Evolutionary conservation across 495 filamentous ascomycete species (phyloP), one percentile per base, ranked within the genome.

Genomic region (Trichodelitschia bisporula): DNA sequence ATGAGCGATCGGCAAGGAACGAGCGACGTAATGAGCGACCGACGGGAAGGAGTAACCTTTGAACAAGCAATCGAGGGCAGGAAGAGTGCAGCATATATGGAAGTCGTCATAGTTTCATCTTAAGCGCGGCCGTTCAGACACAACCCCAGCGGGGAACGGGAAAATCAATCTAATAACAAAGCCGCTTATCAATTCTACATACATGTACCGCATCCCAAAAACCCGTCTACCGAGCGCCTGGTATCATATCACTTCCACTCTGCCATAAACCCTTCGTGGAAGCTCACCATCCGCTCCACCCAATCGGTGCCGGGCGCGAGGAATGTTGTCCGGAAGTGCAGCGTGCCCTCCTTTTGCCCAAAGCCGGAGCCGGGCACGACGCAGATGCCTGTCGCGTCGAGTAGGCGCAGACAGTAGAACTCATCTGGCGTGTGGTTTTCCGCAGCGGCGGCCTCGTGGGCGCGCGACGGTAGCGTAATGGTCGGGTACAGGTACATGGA

Each of bases 401-500:
- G 71, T 32, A 95, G 51, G 23, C 69, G 63, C 54, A 84, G 64
- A 51, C 72, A 79, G 62, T 95, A 97, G 56, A 79, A 95, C 47
- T 93, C 86, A 40, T 97, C 86, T 1, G 83, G 62, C 15, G 61
- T 57, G 40, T 71, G 73, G 40, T 64, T 66, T 51, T 79, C 75
- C 27, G 68, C 59, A 38, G 65, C 45, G 19, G 86, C 86, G 19
- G 70, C 70, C 36, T 66, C 70, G 36, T 72, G 46, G 27, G 83
- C 89, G 49, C 72, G 73, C 21, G 44, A 33, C 3, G 89, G 67
- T 18, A 95, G 55, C 19, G 59, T 62, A 53, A 97, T 90, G 29
- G 77, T 79, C 3, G 86, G 86, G 69, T 93, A 97, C 40, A 97
- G 74, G 58, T 97, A 97, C 86, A 97, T 97, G 39, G 72, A 66